Conservation (phyloP, 805 yeast genomes). For the Spathaspora sp. region DNA sequence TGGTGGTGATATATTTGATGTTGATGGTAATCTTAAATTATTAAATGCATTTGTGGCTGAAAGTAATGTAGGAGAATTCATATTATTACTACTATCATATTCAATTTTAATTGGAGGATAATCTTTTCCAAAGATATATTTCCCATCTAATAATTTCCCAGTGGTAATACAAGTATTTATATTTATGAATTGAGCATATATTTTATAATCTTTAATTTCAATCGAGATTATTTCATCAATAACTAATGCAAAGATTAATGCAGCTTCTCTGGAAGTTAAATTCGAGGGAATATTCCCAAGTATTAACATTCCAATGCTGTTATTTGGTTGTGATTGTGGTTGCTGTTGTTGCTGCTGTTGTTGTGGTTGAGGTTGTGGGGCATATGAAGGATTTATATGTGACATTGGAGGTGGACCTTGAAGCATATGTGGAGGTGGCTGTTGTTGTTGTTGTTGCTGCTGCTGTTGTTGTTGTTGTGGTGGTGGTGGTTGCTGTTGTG, state of each 20-base stretch:
- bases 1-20: conserved; percentile 33
- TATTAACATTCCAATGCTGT: conserved; percentile 13
- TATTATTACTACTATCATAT: conserved; percentile 15
- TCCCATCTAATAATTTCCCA: conserved; percentile 37
- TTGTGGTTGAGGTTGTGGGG: no score
- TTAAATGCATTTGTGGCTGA: conserved; percentile 21
- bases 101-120: conserved; percentile 36
- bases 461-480: neutral
- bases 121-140: conserved; percentile 34
- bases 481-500: neutral
- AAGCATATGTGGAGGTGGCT: neutral
- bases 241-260: conserved; percentile 66
- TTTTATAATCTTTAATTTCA: conserved; percentile 38
- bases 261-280: conserved; percentile 62
- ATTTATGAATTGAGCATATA: conserved; percentile 34
- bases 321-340: conserved; percentile 6
- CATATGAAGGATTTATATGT: neutral
- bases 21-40: conserved; percentile 20
- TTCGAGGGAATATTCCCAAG: conserved; percentile 61
- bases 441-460: no score
- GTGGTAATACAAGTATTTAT: conserved; percentile 39
- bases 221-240: conserved; percentile 51
- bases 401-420: conserved; percentile 1
- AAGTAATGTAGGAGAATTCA: conserved; percentile 12
- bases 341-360: conserved; percentile 5